Base-by-base conservation (phyloP, 1,139 yeast species). In the Nakaseomyces uthaithaninus region DNA sequence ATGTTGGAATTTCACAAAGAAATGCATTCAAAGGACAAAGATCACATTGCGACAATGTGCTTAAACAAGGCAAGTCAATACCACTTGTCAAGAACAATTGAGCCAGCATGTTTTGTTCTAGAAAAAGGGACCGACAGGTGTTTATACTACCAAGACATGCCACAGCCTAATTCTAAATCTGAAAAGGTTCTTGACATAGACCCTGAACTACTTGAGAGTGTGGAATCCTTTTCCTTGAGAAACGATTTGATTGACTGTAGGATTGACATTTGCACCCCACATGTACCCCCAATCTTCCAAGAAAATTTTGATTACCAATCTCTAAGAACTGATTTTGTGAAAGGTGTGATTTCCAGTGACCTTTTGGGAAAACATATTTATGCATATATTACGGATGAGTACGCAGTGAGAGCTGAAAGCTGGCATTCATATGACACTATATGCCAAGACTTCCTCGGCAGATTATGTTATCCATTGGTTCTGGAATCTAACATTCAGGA, bases 201-300 rank as follows among this genome's bases (percentile, higher is more conserved):
- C 57, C 84, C 94, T 0, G 95, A 86, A 57, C 69, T 91, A 39
- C 69, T 89, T 50, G 87, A 81, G 48, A 81, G 75, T 45, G 79
- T 82, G 33, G 87, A 82, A 45, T 89, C 83, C 45, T 76, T 91
- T 50, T 74, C 75, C 10, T 69, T 91, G 44, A 74, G 95, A 57
- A 93, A 91, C 59, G 97, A 91, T 62, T 72, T 91, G 50, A 87
- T 93, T 47, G 99, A 91, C 65, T 91, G 98, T 62, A 93, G 84
- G 57, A 86, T 91, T 44, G 98, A 91, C 64, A 86, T 91, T 45
- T 91, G 99, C 62, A 72, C 96, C 6, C 89, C 94, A 1, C 89
- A 82, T 51, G 95, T 93, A 22, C 97, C 97, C 1, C 94, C 94
- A 19, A 78, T 91, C 45, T 91, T 89, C 65, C 94, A 86, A 52